Conservation (phyloP, 148 eudicot genomes). For the Cornus suecica region DNA sequence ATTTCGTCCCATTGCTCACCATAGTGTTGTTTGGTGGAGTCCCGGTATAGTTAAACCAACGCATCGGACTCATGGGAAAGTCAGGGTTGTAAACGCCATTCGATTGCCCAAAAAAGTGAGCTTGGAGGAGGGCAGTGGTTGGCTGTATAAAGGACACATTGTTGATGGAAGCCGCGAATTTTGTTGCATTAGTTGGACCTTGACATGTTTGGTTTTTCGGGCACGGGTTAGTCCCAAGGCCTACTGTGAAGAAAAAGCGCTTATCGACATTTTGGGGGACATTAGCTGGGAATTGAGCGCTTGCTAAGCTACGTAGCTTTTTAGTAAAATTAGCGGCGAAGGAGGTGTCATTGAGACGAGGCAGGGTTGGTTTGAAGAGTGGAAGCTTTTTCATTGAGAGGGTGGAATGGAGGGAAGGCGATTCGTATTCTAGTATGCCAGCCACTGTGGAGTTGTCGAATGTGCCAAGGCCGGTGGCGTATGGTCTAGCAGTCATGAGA, state of each 20-base stretch:
- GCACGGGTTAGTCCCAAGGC: conserved; percentile 21
- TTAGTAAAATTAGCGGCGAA: conserved; percentile 12
- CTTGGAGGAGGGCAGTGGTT: conserved; percentile 8
- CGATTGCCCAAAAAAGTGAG: conserved; percentile 11
- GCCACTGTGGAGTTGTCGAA: conserved; percentile 25
- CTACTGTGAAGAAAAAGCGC: conserved; percentile 17
- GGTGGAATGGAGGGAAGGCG: not conserved
- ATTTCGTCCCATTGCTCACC: conserved; percentile 12
- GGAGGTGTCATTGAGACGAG: conserved; percentile 12
- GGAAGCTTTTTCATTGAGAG: conserved; percentile 12
- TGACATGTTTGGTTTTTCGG: conserved; percentile 18
- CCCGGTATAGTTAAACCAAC: conserved; percentile 19
- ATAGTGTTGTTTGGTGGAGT: conserved; percentile 12
- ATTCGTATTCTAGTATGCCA: conserved; percentile 19
- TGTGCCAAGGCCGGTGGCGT: conserved; percentile 19
- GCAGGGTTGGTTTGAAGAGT: conserved; percentile 21
- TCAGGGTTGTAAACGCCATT: conserved; percentile 1
- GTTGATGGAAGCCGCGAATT: conserved; percentile 15
- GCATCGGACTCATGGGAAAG: conserved; percentile 1
- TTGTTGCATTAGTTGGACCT: conserved; percentile 15
- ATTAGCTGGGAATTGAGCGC: conserved; percentile 12
- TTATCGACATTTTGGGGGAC: conserved; percentile 18
- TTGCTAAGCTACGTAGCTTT: conserved; percentile 9
- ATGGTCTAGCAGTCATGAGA: conserved; percentile 24
- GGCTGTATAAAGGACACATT: conserved; percentile 14